A percentile compares a stretch with the other conserved stretches of the same genome.
phyloP scores from a whole-genome alignment of 116 monocot genomes.

The Cymodocea nodosa region DNA sequence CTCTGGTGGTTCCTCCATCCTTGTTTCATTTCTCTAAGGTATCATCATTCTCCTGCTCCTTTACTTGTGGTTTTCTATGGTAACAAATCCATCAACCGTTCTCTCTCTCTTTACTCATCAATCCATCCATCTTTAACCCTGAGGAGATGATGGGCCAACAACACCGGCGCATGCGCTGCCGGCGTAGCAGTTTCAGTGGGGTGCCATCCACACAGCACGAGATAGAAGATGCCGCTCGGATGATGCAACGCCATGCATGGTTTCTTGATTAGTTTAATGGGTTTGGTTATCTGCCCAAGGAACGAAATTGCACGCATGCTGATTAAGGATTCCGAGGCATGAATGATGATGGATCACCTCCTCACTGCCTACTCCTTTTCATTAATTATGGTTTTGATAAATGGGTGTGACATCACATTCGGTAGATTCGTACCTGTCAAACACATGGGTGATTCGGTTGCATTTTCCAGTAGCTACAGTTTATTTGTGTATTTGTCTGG shows the following conservation, averaged over 20 bases:
- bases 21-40: not conserved
- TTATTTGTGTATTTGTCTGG: no score
- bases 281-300: slow-evolving; percentile 6
- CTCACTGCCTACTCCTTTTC: no score
- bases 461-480: no score
- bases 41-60: not conserved
- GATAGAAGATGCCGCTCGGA: not conserved
- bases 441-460: no score
- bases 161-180: slow-evolving; percentile 5
- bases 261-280: not conserved
- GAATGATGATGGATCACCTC: no score
- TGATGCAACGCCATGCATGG: not conserved
- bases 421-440: no score
- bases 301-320: not conserved
- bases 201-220: not conserved
- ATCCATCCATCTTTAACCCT: no score
- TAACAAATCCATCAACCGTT: no score
- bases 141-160: not conserved
- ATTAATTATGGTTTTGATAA: no score
- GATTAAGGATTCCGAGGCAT: not conserved
- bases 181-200: not conserved
- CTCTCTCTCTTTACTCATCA: no score
- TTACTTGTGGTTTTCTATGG: not conserved
- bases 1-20: not conserved
- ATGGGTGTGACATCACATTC: no score